Conservation (phyloP, 495 filamentous ascomycete species). For the Mytilinidion resinicola region DNA sequence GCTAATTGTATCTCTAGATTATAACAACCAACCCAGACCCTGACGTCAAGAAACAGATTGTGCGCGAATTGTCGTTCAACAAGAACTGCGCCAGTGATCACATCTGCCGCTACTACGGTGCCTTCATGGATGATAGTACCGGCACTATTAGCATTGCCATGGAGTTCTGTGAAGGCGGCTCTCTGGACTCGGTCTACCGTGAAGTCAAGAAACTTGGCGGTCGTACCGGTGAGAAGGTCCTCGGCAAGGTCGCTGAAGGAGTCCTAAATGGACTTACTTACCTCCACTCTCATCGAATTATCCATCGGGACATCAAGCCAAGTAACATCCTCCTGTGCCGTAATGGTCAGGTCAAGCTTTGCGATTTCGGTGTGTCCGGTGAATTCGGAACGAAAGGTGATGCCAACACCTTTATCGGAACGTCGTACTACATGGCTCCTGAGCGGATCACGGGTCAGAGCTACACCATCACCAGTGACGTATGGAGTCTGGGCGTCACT, state of each 20-base stretch:
- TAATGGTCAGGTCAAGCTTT: slow-evolving; percentile 90
- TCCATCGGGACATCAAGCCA: slow-evolving; percentile 98
- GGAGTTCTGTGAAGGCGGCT: slow-evolving; percentile 98
- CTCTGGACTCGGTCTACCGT: slow-evolving; percentile 89
- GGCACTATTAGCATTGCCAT: slow-evolving; percentile 97
- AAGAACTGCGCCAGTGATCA: slow-evolving; percentile 90
- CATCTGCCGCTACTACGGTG: slow-evolving; percentile 95
- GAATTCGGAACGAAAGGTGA: slow-evolving; percentile 98
- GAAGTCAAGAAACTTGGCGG: slow-evolving; percentile 94
- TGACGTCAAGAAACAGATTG: slow-evolving; percentile 94
- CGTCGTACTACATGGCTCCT: slow-evolving; percentile 98
- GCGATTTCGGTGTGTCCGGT: slow-evolving; percentile 95
- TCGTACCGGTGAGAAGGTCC: slow-evolving; percentile 91
- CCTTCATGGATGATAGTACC: slow-evolving; percentile 85
- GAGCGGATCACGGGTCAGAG: slow-evolving; percentile 95
- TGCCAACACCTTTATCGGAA: slow-evolving; percentile 98
- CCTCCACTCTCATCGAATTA: slow-evolving; percentile 93
- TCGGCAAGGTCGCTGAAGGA: slow-evolving; percentile 96
- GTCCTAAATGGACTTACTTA: slow-evolving; percentile 93
- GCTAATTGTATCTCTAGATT: slow-evolving; percentile 50
- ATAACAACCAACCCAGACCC: slow-evolving; percentile 97
- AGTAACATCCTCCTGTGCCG: slow-evolving; percentile 94
- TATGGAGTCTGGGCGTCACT: slow-evolving; percentile 95
- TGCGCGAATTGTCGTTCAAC: slow-evolving; percentile 93
- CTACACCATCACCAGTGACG: slow-evolving; percentile 97